Evolutionary conservation across 1,284 basidiomycete genomes (phyloP).

Genomic region (Ganoderma boninense): DNA sequence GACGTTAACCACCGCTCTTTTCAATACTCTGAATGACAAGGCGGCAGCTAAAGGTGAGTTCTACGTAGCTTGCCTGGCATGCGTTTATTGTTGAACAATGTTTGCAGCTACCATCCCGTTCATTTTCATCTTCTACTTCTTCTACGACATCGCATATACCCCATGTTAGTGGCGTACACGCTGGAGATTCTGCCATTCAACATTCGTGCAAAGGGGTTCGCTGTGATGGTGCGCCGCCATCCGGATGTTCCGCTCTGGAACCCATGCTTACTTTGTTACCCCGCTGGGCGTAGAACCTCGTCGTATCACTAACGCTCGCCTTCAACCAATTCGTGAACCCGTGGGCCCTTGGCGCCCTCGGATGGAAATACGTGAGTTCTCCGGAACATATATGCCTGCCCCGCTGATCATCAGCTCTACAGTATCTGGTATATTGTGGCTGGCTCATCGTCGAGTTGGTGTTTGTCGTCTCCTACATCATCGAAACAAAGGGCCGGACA

Average conservation of each 20-base stretch:
- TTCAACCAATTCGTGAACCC: constrained; percentile 83
- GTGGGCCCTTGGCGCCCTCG: constrained; percentile 69
- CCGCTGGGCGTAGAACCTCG: constrained; percentile 54
- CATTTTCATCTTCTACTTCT: constrained; percentile 75
- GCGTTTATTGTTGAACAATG: not conserved
- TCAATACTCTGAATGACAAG: constrained; percentile 53
- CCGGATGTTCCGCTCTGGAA: not conserved
- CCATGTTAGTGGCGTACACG: constrained; percentile 69
- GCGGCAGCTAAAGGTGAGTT: constrained; percentile 61
- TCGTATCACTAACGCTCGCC: constrained; percentile 61
- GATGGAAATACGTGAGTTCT: constrained; percentile 66
- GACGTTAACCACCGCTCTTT: constrained; percentile 68
- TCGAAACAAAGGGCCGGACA: constrained; percentile 67
- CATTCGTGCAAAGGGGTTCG: constrained; percentile 74
- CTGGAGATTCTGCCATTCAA: constrained; percentile 75
- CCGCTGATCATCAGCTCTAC: constrained; percentile 7
- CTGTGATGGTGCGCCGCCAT: constrained; percentile 59
- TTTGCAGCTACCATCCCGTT: constrained; percentile 67
- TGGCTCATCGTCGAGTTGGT: constrained; percentile 67
- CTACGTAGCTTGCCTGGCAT: no score
- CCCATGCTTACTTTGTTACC: constrained; percentile 4
- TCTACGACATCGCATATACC: constrained; percentile 76
- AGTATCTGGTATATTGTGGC: constrained; percentile 67
- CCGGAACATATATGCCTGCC: constrained; percentile 16
- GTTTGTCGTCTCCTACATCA: constrained; percentile 63